Conservation (phyloP, 495 filamentous ascomycete species). For the Extremus antarcticus region DNA sequence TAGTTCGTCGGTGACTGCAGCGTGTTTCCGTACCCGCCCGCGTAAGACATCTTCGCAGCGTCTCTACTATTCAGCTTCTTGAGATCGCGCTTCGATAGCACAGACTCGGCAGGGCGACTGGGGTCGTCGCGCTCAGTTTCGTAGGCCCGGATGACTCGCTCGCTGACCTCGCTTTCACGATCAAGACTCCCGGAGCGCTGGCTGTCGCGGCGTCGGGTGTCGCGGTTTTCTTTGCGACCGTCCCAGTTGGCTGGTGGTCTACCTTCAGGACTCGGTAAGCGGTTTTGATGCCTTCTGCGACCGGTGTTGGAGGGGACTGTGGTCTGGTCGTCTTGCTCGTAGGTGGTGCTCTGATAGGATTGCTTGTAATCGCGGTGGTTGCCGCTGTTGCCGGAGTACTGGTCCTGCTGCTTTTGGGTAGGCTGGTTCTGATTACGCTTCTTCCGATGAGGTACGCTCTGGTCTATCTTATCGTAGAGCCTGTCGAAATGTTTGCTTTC, state of each 20-base stretch:
- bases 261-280: neutral
- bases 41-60: conserved; percentile 12
- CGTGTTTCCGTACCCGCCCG: neutral
- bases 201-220: neutral
- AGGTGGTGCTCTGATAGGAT: too few relatives aligned
- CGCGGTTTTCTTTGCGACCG: conserved; percentile 1
- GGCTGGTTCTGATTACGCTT: neutral
- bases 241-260: neutral
- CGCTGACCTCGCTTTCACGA: conserved; percentile 6
- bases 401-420: neutral
- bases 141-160: conserved; percentile 9
- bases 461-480: neutral
- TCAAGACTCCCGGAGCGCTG: conserved; percentile 8
- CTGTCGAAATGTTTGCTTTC: conserved; percentile 9
- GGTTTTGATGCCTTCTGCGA: neutral
- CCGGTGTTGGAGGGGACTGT: neutral
- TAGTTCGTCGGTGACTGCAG: neutral
- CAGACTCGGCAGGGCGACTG: conserved; percentile 2
- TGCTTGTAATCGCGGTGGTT: neutral
- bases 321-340: neutral
- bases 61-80: neutral
- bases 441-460: neutral
- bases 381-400: neutral
- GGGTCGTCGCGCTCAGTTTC: conserved; percentile 16
- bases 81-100: neutral